Conservation (phyloP, 2,329 filamentous ascomycete species). For the Fusarium nygamai region DNA sequence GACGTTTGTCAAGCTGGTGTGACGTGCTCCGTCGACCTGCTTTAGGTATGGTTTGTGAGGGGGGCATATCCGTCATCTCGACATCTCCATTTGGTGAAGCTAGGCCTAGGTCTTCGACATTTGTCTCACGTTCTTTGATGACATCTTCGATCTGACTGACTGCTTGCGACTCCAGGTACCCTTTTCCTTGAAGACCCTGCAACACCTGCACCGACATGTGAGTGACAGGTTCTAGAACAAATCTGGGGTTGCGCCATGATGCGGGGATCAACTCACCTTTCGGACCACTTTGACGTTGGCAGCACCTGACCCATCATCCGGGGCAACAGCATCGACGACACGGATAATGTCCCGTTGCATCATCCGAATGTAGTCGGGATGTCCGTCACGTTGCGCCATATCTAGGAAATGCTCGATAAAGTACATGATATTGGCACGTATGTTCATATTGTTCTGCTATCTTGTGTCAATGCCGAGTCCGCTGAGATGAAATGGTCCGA, state of each 20-base stretch:
- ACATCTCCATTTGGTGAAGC: slow-evolving; percentile 60
- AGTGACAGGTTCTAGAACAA: slow-evolving; percentile 14
- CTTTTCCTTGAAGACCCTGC: slow-evolving; percentile 74
- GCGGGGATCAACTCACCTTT: slow-evolving; percentile 64
- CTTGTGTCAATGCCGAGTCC: slow-evolving; percentile 12
- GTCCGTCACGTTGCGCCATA: slow-evolving; percentile 78
- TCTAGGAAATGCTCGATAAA: slow-evolving; percentile 97
- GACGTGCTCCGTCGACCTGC: slow-evolving; percentile 46
- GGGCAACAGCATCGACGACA: slow-evolving; percentile 91
- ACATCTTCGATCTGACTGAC: slow-evolving; percentile 84
- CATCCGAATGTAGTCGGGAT: slow-evolving; percentile 88
- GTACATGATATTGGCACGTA: slow-evolving; percentile 97
- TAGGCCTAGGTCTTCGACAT: slow-evolving; percentile 64
- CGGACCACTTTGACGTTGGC: slow-evolving; percentile 94
- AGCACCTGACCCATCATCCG: slow-evolving; percentile 84
- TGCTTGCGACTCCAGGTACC: slow-evolving; percentile 77
- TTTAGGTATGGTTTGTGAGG: slow-evolving; percentile 53
- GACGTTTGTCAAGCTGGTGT: slow-evolving; percentile 76
- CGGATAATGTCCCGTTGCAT: slow-evolving; percentile 92
- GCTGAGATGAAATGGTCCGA: neutral
- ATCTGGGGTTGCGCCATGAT: neutral
- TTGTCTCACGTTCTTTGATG: slow-evolving; percentile 79
- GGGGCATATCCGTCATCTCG: slow-evolving; percentile 54
- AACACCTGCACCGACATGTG: slow-evolving; percentile 63
- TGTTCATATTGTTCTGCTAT: slow-evolving; percentile 89